Conservation (phyloP, 495 filamentous ascomycete species). For the Aspergillus panamensis region DNA sequence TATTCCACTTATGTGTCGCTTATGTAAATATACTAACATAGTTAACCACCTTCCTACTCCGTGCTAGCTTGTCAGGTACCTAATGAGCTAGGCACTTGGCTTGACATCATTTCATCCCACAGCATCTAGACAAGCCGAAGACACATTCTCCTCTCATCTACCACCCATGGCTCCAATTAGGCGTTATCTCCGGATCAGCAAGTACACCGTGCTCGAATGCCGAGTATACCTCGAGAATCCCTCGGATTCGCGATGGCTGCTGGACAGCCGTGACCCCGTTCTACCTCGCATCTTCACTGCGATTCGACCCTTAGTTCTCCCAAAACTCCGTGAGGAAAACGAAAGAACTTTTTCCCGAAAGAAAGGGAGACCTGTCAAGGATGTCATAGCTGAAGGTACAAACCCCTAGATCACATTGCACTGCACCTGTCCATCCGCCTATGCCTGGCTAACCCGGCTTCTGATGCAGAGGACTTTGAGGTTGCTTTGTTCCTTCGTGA, state of each 20-base stretch:
- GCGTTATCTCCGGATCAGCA: constrained; percentile 77
- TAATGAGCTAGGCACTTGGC: no score
- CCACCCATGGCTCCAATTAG: constrained; percentile 71
- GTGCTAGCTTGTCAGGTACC: no score
- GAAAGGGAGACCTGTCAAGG: constrained; percentile 77
- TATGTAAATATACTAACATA: constrained; percentile 4
- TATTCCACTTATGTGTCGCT: not conserved
- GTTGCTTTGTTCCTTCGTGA: constrained; percentile 91
- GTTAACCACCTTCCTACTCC: not conserved
- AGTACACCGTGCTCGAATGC: constrained; percentile 88
- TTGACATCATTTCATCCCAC: no score
- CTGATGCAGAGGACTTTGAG: constrained; percentile 81
- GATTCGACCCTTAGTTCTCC: constrained; percentile 78
- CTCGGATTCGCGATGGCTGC: constrained; percentile 77
- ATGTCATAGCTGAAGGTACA: constrained; percentile 78
- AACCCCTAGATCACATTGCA: not conserved
- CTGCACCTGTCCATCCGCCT: not conserved
- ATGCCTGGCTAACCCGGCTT: constrained; percentile 1
- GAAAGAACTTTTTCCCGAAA: constrained; percentile 54
- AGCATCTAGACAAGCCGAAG: no score
- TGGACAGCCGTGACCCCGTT: constrained; percentile 62
- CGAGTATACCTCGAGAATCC: constrained; percentile 95
- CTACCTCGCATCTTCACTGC: constrained; percentile 77
- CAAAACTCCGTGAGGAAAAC: constrained; percentile 86
- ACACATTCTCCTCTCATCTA: not conserved